Evolutionary conservation across 176 grass and related monocot genomes (phyloP), one percentile per base, ranked within the genome.

Genomic region (Juncus effusus): DNA sequence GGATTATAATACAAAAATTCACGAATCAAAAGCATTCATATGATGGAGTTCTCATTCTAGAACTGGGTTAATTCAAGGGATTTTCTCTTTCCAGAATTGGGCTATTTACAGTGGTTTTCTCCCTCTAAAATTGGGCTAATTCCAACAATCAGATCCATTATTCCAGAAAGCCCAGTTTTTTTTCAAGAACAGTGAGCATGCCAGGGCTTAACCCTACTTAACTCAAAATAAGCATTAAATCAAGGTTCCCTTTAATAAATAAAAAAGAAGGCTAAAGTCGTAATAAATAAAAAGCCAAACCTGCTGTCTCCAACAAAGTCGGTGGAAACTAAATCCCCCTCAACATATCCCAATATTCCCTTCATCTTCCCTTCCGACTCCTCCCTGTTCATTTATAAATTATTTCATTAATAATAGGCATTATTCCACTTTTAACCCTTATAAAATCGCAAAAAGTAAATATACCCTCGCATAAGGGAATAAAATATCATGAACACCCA

Each of bases 251-350:
- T 28, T 1, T 28, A 28, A 28, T n/a, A n/a, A n/a, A n/a, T n/a
- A n/a, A 28, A 28, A 28, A 28, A 28, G 19, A 28, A 28, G 19
- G 19, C 19, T 28, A 28, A 28, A 28, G 19, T 28, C 19, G 19
- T 28, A 28, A 28, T 28, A 28, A 28, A 28, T 28, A 28, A 28
- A 28, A 28, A 28, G 1, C 19, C 19, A 28, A 28, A 28, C 19
- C 91, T 90, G 87, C 81, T 83, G 69, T 96, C 91, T 8, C 91
- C 87, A 36, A 81, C 6, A 3, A 96, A 91, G 61, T 96, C 91
- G 0, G 73, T 91, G 37, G 91, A 96, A 40, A 91, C 91, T 73
- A 96, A 44, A 78, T 96, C 91, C 7, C 90, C 91, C 2, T 96
- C 91, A 10, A 62, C 77, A 57, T 88, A 96, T 10, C 91, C 91